Evolutionary conservation across 2,329 filamentous ascomycete genomes (phyloP).

Genomic region (Periconia sp.): DNA sequence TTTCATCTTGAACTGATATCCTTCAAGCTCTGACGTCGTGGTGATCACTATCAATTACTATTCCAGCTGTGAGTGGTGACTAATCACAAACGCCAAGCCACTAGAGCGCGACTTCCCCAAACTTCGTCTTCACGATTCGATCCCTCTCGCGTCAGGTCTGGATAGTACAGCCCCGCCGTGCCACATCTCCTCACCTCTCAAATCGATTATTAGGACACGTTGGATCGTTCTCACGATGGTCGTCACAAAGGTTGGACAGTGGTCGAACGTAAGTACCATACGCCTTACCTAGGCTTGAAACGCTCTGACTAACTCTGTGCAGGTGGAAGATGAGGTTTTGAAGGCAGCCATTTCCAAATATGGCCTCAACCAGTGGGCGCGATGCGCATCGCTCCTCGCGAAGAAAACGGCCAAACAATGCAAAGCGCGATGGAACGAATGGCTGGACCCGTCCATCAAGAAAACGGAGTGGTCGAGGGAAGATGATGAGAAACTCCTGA

Average conservation of each 20-base stretch:
- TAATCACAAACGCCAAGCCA: constrained; percentile 5
- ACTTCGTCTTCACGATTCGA: constrained; percentile 5
- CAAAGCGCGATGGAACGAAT: constrained; percentile 98
- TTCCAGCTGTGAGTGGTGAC: neutral
- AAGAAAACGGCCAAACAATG: constrained; percentile 98
- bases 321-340: constrained; percentile 2
- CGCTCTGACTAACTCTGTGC: neutral
- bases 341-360: constrained; percentile 41
- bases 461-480: constrained; percentile 99
- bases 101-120: constrained; percentile 4
- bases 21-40: constrained; percentile 6
- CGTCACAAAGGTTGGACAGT: constrained; percentile 68
- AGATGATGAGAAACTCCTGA: constrained; percentile 95
- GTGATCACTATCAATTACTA: constrained; percentile 1
- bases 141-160: constrained; percentile 3
- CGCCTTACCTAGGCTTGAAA: neutral
- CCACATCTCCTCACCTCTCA: neutral
- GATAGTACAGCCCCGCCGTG: neutral
- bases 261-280: constrained; percentile 59
- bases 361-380: constrained; percentile 78
- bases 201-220: neutral
- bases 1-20: neutral
- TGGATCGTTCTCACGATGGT: constrained; percentile 51
- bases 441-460: constrained; percentile 95
- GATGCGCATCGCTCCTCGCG: constrained; percentile 93